Base-by-base conservation (phyloP, 1,284 basidiomycete genomes). In the Naganishia liquefaciens region DNA sequence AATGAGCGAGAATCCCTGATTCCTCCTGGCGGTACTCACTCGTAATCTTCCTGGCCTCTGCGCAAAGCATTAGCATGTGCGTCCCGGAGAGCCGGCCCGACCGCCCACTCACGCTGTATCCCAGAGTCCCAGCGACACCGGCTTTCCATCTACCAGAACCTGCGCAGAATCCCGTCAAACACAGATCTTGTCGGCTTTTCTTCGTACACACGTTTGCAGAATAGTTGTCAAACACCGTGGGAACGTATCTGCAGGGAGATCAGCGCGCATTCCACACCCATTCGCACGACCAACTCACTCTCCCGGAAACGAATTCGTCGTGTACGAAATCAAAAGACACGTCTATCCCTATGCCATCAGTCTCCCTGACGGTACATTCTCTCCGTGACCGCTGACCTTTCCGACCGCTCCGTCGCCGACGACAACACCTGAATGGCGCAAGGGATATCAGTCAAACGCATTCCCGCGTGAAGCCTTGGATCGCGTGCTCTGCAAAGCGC, bases 391-490 rank as follows among this genome's bases (percentile, higher is more conserved):
- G 80, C 86, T 73, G 70, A 89, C 94, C 89, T 98, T 99, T 81
- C 95, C 95, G 75, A 99, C 96, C 64, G 95, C 95, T 86, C 95
- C 95, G 84, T 99, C 95, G 75, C 95, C 95, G 68, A 99, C 95
- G 75, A 98, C 93, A 78, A 98, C 95, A 66, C 77, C 77, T 79
- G 68, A 10, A n/a, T n/a, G 27, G 17, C 19, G 17, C 3, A 9
- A 47, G n/a, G 17, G 52, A 54, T 7, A 21, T 37, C 23, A 43
- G 37, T 19, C 44, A 46, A 33, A 3, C 43, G 43, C 43, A 23
- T 44, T 19, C 43, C 7, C 43, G 43, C 43, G 13, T 19, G 2
- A 44, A 37, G 33, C 13, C 33, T 33, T 10, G 30, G 5, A 10
- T 33, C 2, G 3, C 13, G 1, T 37, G 33, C 33, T 37, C 3